Base-by-base conservation (phyloP, 2,329 filamentous ascomycete species). In the Alternaria sp. region DNA sequence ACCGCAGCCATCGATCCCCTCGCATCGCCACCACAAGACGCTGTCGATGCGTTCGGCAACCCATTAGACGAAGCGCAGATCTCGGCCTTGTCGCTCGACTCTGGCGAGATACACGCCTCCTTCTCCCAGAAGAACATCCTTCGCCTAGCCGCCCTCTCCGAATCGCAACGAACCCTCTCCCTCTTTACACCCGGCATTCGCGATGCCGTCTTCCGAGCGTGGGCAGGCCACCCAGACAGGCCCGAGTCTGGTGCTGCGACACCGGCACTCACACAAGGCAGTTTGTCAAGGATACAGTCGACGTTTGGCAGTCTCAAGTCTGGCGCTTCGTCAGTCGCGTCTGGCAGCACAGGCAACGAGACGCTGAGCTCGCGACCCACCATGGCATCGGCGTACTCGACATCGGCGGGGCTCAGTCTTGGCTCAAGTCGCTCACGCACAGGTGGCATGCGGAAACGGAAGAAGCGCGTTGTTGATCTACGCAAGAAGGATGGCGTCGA, bases 121-220 rank as follows among this genome's bases (percentile, higher is more conserved):
- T 98, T 99, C 78, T 98, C 95, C 0, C 93, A 97, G 76, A 97
- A 97, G 86, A 98, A 97, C 73, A 84, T 98, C 40, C 82, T 97
- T 23, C 90, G 92, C 54, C 84, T 99, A 12, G 93, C 91, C 23
- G 88, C 93, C 0, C 83, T 99, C 61, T 93, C 89, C 5, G 91
- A 97, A 74, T 97, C 93, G 3, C 93, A 98, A 73, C 89, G 92
- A 51, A 98, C 96, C 0, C 82, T 98, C 32, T 97, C 94, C 5
- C 84, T 98, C 0, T 97, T 97, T 77, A 97, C 95, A 1, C 93
- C 95, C 0, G 89, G 91, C n/a, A 95, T 98, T 62, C 86, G 89
- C 56, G 93, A 98, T 79, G 92, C 93, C 5, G 91, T 98, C 25
- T 97, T 97, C 79, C 88, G 96, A 63, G 96, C 95, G 30, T 97